These are phyloP conservation scores for Chaetomiaceae sp. DNA, from an alignment of 2,329 filamentous ascomycete genomes.

Conservation along the genomic window DNA sequence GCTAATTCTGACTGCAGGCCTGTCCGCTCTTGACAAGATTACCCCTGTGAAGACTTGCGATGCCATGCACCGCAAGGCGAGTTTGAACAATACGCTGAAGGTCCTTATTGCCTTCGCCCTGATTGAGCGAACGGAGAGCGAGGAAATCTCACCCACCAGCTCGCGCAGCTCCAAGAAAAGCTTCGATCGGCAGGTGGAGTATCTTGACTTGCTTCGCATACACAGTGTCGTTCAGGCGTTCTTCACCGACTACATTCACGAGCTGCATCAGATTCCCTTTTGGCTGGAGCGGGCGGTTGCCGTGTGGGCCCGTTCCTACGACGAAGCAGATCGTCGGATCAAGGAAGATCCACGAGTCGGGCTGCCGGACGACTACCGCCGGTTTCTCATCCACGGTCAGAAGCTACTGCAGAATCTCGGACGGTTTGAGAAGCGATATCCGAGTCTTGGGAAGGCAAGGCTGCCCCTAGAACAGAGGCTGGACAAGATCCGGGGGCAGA, in stretches of 20 bases:
- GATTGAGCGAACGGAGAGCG: constrained; percentile 44
- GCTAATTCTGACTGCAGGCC: constrained; percentile 30
- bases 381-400: constrained; percentile 46
- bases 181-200: constrained; percentile 38
- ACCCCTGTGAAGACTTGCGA: constrained; percentile 43
- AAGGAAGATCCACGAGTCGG: constrained; percentile 36
- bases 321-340: constrained; percentile 40
- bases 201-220: constrained; percentile 44
- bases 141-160: constrained; percentile 35
- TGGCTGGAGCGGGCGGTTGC: constrained; percentile 45
- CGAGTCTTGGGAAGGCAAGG: constrained; percentile 28
- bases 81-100: constrained; percentile 43
- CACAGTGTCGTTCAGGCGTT: constrained; percentile 49
- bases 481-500: constrained; percentile 34
- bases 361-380: constrained; percentile 46
- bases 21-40: constrained; percentile 39
- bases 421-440: constrained; percentile 32
- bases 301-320: constrained; percentile 45
- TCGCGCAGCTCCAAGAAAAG: constrained; percentile 34
- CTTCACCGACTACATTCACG: constrained; percentile 41
- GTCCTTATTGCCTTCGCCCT: constrained; percentile 47
- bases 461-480: constrained; percentile 33
- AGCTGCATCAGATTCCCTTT: constrained; percentile 36
- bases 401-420: constrained; percentile 39
- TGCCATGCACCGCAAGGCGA: constrained; percentile 29